Evolutionary conservation across 805 yeast species (phyloP).

Genomic region (Maudiozyma bulderi): DNA sequence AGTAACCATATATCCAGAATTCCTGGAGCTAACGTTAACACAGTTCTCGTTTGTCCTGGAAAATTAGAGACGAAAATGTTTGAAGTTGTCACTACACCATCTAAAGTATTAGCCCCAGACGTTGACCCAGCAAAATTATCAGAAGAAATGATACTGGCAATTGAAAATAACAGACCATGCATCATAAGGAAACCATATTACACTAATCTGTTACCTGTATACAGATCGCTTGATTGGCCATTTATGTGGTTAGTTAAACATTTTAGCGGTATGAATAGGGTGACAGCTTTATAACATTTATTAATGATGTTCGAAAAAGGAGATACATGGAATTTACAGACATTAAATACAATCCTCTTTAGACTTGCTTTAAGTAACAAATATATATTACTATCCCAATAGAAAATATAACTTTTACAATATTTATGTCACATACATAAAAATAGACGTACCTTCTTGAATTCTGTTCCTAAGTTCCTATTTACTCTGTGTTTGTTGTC

Average conservation of each 20-base stretch:
- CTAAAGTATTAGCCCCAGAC: constrained; percentile 70
- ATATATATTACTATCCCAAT: no score
- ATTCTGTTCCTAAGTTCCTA: neutral
- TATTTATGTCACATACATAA: no score
- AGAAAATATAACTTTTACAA: no score
- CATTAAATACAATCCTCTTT: neutral
- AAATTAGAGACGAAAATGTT: constrained; percentile 75
- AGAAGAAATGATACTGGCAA: constrained; percentile 40
- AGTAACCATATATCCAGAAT: constrained; percentile 44
- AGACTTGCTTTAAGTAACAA: no score
- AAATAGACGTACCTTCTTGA: no score
- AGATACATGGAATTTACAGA: neutral
- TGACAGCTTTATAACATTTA: constrained; percentile 9
- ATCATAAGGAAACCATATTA: constrained; percentile 69
- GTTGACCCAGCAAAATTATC: constrained; percentile 65
- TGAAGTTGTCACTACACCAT: constrained; percentile 63
- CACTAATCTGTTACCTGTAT: constrained; percentile 61
- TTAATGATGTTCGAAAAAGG: neutral
- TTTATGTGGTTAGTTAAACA: constrained; percentile 30
- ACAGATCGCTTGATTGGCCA: constrained; percentile 68
- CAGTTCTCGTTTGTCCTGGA: constrained; percentile 79
- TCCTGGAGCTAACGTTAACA: constrained; percentile 37
- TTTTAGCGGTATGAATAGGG: constrained; percentile 54
- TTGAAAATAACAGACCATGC: constrained; percentile 54
- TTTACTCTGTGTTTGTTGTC: constrained; percentile 1